These are phyloP conservation scores for Penicillium sp. DNA, from an alignment of 2,329 filamentous ascomycete genomes.

Conservation along the genomic window DNA sequence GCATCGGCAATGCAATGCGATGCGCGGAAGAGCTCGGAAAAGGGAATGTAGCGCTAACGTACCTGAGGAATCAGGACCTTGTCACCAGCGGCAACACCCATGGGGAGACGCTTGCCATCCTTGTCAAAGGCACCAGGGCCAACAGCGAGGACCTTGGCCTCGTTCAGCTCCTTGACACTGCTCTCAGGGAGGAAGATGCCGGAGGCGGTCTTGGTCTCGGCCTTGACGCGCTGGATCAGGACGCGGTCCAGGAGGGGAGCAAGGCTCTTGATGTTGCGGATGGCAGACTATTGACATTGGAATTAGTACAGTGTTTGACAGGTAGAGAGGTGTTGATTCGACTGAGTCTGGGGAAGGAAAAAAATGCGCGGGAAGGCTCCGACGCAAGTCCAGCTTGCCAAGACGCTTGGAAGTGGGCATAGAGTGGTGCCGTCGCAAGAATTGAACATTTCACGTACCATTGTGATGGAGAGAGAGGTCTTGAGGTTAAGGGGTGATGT, in stretches of 20 bases:
- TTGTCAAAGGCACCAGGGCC: slow-evolving; percentile 85
- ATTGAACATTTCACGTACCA: slow-evolving; percentile 21
- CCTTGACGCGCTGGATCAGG: slow-evolving; percentile 95
- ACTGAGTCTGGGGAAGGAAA: slow-evolving; percentile 7
- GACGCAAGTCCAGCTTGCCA: not conserved
- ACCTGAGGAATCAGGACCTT: slow-evolving; percentile 95
- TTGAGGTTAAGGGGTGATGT: slow-evolving; percentile 25
- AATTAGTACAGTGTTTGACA: slow-evolving; percentile 5
- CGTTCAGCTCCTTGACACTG: slow-evolving; percentile 96
- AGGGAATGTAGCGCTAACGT: slow-evolving; percentile 34
- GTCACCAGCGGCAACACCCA: slow-evolving; percentile 81
- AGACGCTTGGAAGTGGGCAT: not conserved
- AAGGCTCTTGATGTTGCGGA: slow-evolving; percentile 94
- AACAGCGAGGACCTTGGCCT: slow-evolving; percentile 93
- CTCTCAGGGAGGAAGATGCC: slow-evolving; percentile 98
- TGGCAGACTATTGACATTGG: slow-evolving; percentile 49
- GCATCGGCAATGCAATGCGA: not conserved
- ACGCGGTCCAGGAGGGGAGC: slow-evolving; percentile 96
- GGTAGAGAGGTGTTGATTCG: not conserved
- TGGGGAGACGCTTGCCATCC: slow-evolving; percentile 82
- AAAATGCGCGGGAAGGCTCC: slow-evolving; percentile 1
- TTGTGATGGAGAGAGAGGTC: slow-evolving; percentile 18
- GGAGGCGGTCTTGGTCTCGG: slow-evolving; percentile 91
- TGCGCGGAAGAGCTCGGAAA: slow-evolving; percentile 13
- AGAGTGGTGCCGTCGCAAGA: not conserved